Base-by-base conservation (phyloP, 2,329 filamentous ascomycete genomes). In the Cylindrodendrum hubeiense region DNA sequence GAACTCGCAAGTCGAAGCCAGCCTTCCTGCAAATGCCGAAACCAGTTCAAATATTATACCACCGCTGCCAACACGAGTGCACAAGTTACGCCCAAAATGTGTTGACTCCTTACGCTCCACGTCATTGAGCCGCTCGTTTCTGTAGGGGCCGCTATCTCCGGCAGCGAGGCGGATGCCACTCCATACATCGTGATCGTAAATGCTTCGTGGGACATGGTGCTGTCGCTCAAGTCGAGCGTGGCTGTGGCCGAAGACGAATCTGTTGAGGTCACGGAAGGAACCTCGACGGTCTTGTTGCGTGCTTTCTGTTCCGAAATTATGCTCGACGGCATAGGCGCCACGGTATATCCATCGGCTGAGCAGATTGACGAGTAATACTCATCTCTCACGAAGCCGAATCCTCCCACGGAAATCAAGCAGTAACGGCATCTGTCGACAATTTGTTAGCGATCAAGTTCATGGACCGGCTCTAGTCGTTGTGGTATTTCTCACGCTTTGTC, bases 261-360 rank as follows among this genome's bases (percentile, higher is more conserved):
- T 4, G 41, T 58, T 22, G 41, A 21, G n/a, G 6, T 47, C 12
- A 22, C 17, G 5, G 17, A 3, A n/a, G 30, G 46, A 21, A 52
- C 26, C 7, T 46, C 26, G 10, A 37, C 46, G 5, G 44, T 43
- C n/a, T 44, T 58, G n/a, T 65, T 53, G 13, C 51, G 55, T 37
- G 44, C 56, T 28, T 59, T 37, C 37, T 60, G 43, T 22, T 26
- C n/a, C 5, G 50, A 65, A 24, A 51, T 17, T 26, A 65, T 60
- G 19, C 51, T 56, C 19, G 34, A 44, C n/a, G 51, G 44, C 26
- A 52, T 46, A 19, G 51, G 43, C 33, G 43, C 62, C 5, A 65
- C 30, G 2, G 41, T 37, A 21, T 34, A 57, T 13, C 37, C 37
- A 15, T 55, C 41, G 5, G n/a, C 33, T 2, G 41, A 22, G 28